Conservation (phyloP, 2,329 filamentous ascomycete species). For the Penicillium glabrum region DNA sequence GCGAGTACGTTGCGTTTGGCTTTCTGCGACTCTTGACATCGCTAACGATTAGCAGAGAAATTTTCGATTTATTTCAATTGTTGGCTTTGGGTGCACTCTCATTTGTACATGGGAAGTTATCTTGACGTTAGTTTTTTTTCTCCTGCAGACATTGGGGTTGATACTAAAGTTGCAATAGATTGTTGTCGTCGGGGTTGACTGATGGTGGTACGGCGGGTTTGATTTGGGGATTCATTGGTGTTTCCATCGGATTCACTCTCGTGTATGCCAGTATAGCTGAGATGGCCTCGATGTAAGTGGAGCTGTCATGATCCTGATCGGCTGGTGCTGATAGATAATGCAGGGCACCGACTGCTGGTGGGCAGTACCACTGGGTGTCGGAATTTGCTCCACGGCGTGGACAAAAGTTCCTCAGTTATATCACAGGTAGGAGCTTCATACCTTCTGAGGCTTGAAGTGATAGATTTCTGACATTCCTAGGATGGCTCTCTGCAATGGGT, state of each 20-base stretch:
- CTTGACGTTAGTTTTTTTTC: slow-evolving; percentile 33
- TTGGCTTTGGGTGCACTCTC: slow-evolving; percentile 46
- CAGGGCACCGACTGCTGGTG: slow-evolving; percentile 43
- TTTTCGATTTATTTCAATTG: slow-evolving; percentile 46
- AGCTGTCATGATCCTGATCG: background rate
- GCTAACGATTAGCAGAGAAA: slow-evolving; percentile 36
- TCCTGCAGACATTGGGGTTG: background rate
- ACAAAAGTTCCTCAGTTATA: slow-evolving; percentile 48
- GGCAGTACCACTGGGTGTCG: slow-evolving; percentile 34
- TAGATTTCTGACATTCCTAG: slow-evolving; percentile 14
- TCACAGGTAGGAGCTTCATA: slow-evolving; percentile 34
- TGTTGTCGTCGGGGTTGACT: slow-evolving; percentile 31
- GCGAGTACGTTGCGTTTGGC: slow-evolving; percentile 31
- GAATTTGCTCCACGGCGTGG: slow-evolving; percentile 44
- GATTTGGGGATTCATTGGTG: slow-evolving; percentile 38
- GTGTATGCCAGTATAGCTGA: slow-evolving; percentile 43
- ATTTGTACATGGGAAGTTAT: slow-evolving; percentile 47
- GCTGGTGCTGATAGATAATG: background rate
- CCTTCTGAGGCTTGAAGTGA: too few species aligned
- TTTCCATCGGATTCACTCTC: slow-evolving; percentile 31
- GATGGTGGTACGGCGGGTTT: slow-evolving; percentile 41
- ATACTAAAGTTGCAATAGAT: slow-evolving; percentile 20
- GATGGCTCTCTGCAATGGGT: slow-evolving; percentile 45
- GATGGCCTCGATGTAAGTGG: slow-evolving; percentile 44
- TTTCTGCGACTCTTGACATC: background rate